A percentile compares a stretch with the other conserved stretches of the same genome.
Conservation (phyloP, 2,329 filamentous ascomycete species). For the Gaeumannomyces sp. region DNA sequence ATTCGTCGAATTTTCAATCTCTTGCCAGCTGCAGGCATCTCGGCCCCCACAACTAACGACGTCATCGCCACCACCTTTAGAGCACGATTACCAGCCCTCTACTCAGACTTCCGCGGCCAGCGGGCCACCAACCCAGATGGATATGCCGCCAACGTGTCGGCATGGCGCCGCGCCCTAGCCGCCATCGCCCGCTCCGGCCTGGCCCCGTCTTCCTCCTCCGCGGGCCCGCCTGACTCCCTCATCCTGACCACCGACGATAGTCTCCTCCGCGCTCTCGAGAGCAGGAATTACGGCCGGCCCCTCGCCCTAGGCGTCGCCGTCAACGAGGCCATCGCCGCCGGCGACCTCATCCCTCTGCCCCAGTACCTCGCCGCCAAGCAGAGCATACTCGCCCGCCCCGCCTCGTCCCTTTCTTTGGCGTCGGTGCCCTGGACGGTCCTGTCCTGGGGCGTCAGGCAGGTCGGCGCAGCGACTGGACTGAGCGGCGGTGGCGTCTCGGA, state of each 20-base stretch:
- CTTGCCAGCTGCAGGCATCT: not conserved
- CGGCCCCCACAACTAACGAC: constrained; percentile 3
- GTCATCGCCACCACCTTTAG: constrained; percentile 13
- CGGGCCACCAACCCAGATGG: constrained; percentile 20
- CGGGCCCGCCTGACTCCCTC: constrained; percentile 38
- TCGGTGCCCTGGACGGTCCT: constrained; percentile 63
- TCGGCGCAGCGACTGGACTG: constrained; percentile 52
- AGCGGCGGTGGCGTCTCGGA: constrained; percentile 34
- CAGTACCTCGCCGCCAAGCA: constrained; percentile 60
- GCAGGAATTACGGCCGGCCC: constrained; percentile 72
- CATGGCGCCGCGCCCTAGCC: constrained; percentile 28
- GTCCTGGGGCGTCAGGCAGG: constrained; percentile 67
- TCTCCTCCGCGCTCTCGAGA: constrained; percentile 66
- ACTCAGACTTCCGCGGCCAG: constrained; percentile 22
- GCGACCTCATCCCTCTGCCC: constrained; percentile 62
- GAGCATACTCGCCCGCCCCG: constrained; percentile 59
- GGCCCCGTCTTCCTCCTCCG: constrained; percentile 20
- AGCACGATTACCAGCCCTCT: constrained; percentile 21
- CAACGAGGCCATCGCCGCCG: constrained; percentile 62
- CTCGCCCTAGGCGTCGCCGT: constrained; percentile 75
- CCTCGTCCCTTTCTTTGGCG: constrained; percentile 46
- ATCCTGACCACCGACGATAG: constrained; percentile 52
- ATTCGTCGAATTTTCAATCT: not conserved
- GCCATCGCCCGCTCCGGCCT: constrained; percentile 25
- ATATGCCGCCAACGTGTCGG: constrained; percentile 27